phyloP scores from a whole-genome alignment of 2,329 filamentous ascomycete genomes.

The Penicillium glabrum region DNA sequence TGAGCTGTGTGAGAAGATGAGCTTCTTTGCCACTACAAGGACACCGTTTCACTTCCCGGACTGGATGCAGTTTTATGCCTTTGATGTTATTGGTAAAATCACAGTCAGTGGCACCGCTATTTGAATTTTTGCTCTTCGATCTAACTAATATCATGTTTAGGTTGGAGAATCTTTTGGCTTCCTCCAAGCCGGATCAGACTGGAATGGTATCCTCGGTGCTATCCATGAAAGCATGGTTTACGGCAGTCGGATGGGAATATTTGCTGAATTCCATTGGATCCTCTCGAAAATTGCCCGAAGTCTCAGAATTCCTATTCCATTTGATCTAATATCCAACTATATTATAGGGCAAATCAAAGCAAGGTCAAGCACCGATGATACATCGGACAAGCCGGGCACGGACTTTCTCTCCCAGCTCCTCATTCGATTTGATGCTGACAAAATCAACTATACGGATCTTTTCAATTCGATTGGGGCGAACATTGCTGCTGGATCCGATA shows the following conservation, averaged over 20 bases:
- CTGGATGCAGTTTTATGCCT: conserved; percentile 23
- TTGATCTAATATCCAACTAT: background rate
- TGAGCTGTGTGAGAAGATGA: background rate
- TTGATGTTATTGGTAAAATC: conserved; percentile 27
- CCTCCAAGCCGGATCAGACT: background rate
- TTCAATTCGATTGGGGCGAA: background rate
- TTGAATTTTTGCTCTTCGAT: background rate
- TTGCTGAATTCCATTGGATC: background rate
- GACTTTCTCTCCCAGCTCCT: too few species aligned
- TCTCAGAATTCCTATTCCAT: background rate
- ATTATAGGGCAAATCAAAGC: too few species aligned
- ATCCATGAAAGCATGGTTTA: background rate
- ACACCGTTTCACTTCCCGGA: conserved; percentile 8
- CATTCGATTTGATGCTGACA: too few species aligned
- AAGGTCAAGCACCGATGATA: too few species aligned
- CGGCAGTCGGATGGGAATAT: background rate
- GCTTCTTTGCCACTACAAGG: background rate
- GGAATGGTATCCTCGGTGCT: background rate
- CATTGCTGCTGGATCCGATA: conserved; percentile 1
- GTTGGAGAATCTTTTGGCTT: too few species aligned
- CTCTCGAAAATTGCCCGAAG: background rate
- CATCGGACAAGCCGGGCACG: too few species aligned
- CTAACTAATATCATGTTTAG: background rate
- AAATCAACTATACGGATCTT: background rate
- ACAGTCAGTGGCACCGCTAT: conserved; percentile 19